These are phyloP conservation scores for Aureobasidium pullulans DNA, from an alignment of 2,329 filamentous ascomycete genomes.

Conservation along the genomic window DNA sequence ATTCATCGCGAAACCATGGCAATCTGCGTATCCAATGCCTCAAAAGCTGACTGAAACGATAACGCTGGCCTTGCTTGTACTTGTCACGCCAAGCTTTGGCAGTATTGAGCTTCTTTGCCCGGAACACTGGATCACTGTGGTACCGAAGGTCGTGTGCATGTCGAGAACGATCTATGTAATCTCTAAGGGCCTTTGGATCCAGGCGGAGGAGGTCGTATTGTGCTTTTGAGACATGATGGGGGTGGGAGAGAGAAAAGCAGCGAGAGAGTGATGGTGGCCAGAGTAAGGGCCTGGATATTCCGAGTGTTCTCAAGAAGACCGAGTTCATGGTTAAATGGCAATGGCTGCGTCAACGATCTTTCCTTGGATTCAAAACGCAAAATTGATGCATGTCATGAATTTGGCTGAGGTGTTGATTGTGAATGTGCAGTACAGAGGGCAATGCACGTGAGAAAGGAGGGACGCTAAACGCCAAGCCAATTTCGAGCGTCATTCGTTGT, in stretches of 20 bases:
- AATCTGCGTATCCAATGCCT: too few relatives aligned
- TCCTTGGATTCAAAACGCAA: too few relatives aligned
- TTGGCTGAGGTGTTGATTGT: not conserved
- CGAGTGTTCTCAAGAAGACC: not conserved
- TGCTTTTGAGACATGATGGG: not conserved
- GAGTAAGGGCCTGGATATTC: not conserved
- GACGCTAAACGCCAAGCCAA: not conserved
- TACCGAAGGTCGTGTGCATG: too few relatives aligned
- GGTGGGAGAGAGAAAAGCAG: not conserved
- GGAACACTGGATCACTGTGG: too few relatives aligned
- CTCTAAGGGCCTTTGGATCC: too few relatives aligned
- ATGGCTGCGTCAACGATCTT: not conserved
- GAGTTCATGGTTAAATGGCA: not conserved
- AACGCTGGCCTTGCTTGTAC: too few relatives aligned
- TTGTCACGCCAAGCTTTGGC: too few relatives aligned
- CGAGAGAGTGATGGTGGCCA: not conserved
- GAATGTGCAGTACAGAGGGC: not conserved
- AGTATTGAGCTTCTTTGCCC: too few relatives aligned
- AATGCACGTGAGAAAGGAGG: not conserved
- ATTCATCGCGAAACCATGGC: not conserved
- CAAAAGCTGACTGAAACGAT: too few relatives aligned
- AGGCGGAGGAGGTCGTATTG: too few relatives aligned
- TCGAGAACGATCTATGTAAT: too few relatives aligned
- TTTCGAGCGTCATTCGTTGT: conserved; percentile 9
- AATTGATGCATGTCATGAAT: not conserved